These are phyloP conservation scores for Candida neerlandica DNA, from an alignment of 1,139 yeast genomes.

Conservation along the genomic window DNA sequence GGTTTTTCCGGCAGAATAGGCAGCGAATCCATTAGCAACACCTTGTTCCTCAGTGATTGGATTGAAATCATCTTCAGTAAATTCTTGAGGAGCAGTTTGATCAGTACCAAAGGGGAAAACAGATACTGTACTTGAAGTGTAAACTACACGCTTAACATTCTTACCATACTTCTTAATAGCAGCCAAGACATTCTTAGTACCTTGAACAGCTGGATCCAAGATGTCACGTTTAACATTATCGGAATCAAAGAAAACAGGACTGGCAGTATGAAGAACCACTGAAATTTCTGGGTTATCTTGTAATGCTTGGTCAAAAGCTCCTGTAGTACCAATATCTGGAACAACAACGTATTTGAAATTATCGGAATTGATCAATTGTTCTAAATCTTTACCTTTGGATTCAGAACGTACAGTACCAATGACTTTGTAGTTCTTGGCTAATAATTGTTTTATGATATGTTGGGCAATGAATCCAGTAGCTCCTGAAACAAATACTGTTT, in stretches of 20 bases:
- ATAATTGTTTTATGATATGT: constrained; percentile 29
- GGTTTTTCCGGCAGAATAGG: constrained; percentile 35
- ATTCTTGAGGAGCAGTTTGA: constrained; percentile 14
- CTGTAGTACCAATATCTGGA: constrained; percentile 25
- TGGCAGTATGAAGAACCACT: constrained; percentile 34
- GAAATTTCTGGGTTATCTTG: constrained; percentile 29
- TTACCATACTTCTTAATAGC: constrained; percentile 27
- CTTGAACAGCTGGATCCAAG: constrained; percentile 34
- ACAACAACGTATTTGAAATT: constrained; percentile 32
- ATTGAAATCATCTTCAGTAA: constrained; percentile 41
- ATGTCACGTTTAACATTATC: constrained; percentile 29
- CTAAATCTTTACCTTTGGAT: constrained; percentile 28
- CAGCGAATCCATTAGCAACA: constrained; percentile 21
- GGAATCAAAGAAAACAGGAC: constrained; percentile 30
- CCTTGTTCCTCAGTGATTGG: constrained; percentile 35
- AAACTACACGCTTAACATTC: constrained; percentile 27
- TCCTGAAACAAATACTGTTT: constrained; percentile 25
- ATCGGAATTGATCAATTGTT: constrained; percentile 14
- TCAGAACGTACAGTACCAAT: constrained; percentile 41
- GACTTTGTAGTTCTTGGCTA: constrained; percentile 29
- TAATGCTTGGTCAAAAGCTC: constrained; percentile 35
- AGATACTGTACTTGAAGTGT: constrained; percentile 34
- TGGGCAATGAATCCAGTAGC: constrained; percentile 36
- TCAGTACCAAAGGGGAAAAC: constrained; percentile 12
- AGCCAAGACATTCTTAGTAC: constrained; percentile 30